Conservation (phyloP, 768 basidiomycete genomes). For the Trametes villosa region DNA sequence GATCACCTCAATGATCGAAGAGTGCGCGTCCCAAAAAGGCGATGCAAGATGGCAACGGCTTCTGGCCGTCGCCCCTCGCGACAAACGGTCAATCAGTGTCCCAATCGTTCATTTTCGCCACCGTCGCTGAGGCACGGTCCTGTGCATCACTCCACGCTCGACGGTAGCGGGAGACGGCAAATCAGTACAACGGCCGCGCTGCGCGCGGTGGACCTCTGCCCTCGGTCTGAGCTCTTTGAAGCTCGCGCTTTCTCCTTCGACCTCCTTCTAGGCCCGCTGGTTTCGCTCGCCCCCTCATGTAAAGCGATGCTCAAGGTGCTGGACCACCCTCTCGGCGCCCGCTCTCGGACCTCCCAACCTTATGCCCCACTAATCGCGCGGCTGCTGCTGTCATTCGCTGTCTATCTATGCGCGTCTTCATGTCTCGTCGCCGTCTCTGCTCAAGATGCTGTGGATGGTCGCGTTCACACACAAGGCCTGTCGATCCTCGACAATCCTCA, state of each 20-base stretch:
- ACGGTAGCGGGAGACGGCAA: background rate
- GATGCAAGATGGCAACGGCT: slow-evolving; percentile 6
- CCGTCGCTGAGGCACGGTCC: background rate
- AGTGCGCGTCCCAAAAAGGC: slow-evolving; percentile 4
- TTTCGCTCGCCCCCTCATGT: slow-evolving; percentile 18
- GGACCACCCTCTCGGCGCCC: slow-evolving; percentile 22
- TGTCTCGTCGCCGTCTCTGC: slow-evolving; percentile 15
- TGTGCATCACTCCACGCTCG: background rate
- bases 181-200: slow-evolving; percentile 10
- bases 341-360: background rate
- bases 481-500: slow-evolving; percentile 30
- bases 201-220: slow-evolving; percentile 4
- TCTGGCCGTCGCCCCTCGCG: background rate
- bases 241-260: slow-evolving; percentile 3
- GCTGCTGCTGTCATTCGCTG: slow-evolving; percentile 17
- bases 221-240: slow-evolving; percentile 9
- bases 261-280: slow-evolving; percentile 17
- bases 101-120: background rate
- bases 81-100: slow-evolving; percentile 3
- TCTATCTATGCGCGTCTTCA: slow-evolving; percentile 8
- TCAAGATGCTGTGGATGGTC: slow-evolving; percentile 26
- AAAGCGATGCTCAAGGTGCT: slow-evolving; percentile 24
- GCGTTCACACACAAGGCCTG: slow-evolving; percentile 34
- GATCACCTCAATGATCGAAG: slow-evolving; percentile 4
- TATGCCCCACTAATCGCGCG: background rate